Percentiles rank a stretch among this genome's conserved stretches.
Evolutionary conservation across 768 basidiomycete species (phyloP).

Genomic region (Nidularia sp.): DNA sequence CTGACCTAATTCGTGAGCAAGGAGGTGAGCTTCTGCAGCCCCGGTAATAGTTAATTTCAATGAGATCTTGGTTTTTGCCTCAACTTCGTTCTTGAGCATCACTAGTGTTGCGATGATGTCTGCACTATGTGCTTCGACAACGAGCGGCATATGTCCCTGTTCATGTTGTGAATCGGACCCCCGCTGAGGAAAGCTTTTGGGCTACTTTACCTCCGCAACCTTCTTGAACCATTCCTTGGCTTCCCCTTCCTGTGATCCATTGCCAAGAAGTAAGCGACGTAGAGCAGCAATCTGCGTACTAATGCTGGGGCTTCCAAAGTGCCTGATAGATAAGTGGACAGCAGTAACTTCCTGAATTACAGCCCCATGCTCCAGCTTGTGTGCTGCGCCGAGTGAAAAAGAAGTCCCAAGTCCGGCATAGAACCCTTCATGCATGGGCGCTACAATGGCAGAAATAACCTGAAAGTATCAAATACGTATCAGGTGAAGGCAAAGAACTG

Average conservation of each 20-base stretch:
- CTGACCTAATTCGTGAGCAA: slow-evolving; percentile 68
- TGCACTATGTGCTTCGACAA: slow-evolving; percentile 59
- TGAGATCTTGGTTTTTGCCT: slow-evolving; percentile 29
- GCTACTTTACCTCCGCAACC: slow-evolving; percentile 17
- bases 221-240: slow-evolving; percentile 36
- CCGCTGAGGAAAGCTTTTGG: too few relatives aligned
- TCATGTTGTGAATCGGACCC: slow-evolving; percentile 6
- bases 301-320: slow-evolving; percentile 33
- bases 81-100: slow-evolving; percentile 59
- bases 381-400: not conserved
- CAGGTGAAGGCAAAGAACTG: not conserved
- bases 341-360: too few relatives aligned
- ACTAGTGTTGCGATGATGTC: slow-evolving; percentile 69
- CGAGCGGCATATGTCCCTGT: slow-evolving; percentile 59
- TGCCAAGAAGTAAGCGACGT: slow-evolving; percentile 42
- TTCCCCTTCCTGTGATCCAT: slow-evolving; percentile 30
- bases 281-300: slow-evolving; percentile 68
- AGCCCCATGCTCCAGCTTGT: too few relatives aligned
- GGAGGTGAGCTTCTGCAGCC: slow-evolving; percentile 64
- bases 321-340: not conserved
- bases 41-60: slow-evolving; percentile 50
- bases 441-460: too few relatives aligned
- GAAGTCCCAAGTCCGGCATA: not conserved
- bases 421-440: too few relatives aligned
- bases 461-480: not conserved